Conservation (phyloP, 495 filamentous ascomycete species). For the Aspergillus sclerotiicarbonarius region DNA sequence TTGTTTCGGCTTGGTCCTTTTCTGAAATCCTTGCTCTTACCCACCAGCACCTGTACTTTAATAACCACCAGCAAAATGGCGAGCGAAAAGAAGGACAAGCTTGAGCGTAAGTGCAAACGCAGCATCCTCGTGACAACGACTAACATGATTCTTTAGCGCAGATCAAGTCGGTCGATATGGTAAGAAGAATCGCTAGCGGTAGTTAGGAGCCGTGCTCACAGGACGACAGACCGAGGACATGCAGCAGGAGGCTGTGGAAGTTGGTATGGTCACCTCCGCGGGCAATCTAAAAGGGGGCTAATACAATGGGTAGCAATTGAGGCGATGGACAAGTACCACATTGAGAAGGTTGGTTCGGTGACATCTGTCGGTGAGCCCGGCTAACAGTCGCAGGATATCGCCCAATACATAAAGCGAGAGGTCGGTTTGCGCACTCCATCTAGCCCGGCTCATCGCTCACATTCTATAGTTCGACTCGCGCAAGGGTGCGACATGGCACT, state of each 20-base stretch:
- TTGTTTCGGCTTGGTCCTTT: background rate
- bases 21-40: background rate
- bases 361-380: slow-evolving; percentile 3
- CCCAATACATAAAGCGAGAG: slow-evolving; percentile 95
- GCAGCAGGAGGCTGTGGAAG: slow-evolving; percentile 90
- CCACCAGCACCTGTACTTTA: background rate
- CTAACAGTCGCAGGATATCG: slow-evolving; percentile 71
- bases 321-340: slow-evolving; percentile 87
- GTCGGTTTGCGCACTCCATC: slow-evolving; percentile 45
- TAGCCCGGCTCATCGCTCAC: slow-evolving; percentile 23
- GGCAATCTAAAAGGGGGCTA: slow-evolving; percentile 17
- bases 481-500: slow-evolving; percentile 96
- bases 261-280: slow-evolving; percentile 62
- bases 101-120: slow-evolving; percentile 57
- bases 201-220: slow-evolving; percentile 14
- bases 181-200: slow-evolving; percentile 38
- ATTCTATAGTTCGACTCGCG: slow-evolving; percentile 73
- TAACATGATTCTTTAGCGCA: slow-evolving; percentile 61
- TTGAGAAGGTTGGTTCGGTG: slow-evolving; percentile 75
- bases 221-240: slow-evolving; percentile 81
- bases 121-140: slow-evolving; percentile 12
- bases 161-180: slow-evolving; percentile 98
- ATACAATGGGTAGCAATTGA: slow-evolving; percentile 65
- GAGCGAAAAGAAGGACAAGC: slow-evolving; percentile 64
- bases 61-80: slow-evolving; percentile 35